Evolutionary conservation across 2,329 filamentous ascomycete species (phyloP), one percentile per base, ranked within the genome.

Genomic region (Hypocreales sp.): DNA sequence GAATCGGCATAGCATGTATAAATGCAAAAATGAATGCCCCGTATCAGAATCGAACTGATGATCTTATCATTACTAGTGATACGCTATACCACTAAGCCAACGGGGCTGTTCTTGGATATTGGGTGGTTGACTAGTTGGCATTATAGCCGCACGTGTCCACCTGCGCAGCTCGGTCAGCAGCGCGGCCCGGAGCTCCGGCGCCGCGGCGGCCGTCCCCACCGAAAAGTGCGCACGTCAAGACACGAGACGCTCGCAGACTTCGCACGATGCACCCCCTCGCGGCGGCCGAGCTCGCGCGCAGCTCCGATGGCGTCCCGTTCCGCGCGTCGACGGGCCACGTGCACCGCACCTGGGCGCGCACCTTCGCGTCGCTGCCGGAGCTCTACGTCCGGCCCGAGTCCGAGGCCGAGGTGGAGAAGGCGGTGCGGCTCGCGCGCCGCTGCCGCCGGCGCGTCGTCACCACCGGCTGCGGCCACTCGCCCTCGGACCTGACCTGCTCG

Each of bases 321-420:
- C 79, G 77, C 48, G 80, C 81, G 5, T 65, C 64, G 31, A 60
- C 67, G 33, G 61, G 69, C 28, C 75, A 95, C 51, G 56, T 75
- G 26, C 90, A 95, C 58, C 76, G 77, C 43, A 98, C 90, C 13
- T 98, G 90, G 90, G 90, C 90, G 21, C 76, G 77, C 46, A 95
- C 90, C 26, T 94, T 92, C 58, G 76, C 79, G 44, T 90, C 79
- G 27, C 70, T 75, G 12, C 90, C 90, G 3, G 84, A 94, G 60
- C 73, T 95, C 32, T 94, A 87, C 55, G 72, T 95, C 40, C 80
- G 80, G 43, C 90, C 90, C 3, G 67, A 79, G 42, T 77, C 75
- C 2, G 60, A 90, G 27, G 59, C 61, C 10, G 87, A 95, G 55
- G 70, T 98, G 38, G 78, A 87, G 50, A 86, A 92, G 50, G 63